Percentiles rank a stretch among this genome's conserved stretches.
These are phyloP conservation scores for Polytolypa hystricis DNA, from an alignment of 2,329 filamentous ascomycete species.

Conservation along the genomic window DNA sequence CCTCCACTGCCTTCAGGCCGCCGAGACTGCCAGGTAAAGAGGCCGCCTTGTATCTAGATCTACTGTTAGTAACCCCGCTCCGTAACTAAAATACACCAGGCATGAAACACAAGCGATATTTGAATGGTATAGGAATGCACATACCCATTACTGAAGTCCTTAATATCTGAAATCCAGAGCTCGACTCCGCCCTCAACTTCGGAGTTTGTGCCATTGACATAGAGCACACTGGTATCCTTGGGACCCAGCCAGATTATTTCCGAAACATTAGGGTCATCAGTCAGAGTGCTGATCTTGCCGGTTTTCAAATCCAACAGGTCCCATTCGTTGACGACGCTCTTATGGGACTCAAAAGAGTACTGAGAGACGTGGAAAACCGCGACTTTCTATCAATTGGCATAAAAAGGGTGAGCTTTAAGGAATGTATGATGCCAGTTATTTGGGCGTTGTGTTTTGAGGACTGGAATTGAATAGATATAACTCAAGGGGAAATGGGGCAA, in stretches of 20 bases:
- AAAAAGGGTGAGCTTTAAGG: too few relatives aligned
- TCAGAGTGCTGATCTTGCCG: conserved; percentile 55
- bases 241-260: conserved; percentile 70
- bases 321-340: conserved; percentile 47
- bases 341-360: conserved; percentile 70
- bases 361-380: conserved; percentile 51
- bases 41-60: conserved; percentile 27
- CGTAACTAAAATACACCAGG: too few relatives aligned
- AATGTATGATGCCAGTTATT: too few relatives aligned
- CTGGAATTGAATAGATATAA: conserved; percentile 2
- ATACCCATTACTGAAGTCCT: conserved; percentile 23
- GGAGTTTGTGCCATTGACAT: conserved; percentile 38
- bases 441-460: too few relatives aligned
- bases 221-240: conserved; percentile 49
- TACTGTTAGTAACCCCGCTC: conserved; percentile 4
- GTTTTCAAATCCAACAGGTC: conserved; percentile 60
- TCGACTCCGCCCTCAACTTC: conserved; percentile 30
- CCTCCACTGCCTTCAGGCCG: conserved; percentile 28
- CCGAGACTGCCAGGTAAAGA: conserved; percentile 28
- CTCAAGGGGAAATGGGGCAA: too few relatives aligned
- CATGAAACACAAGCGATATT: background rate
- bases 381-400: conserved; percentile 20
- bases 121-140: conserved; percentile 2
- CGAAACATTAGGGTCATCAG: conserved; percentile 51
- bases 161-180: conserved; percentile 27